Percentiles rank a stretch among this genome's conserved stretches.
Evolutionary conservation across 345 rosid species (phyloP).

Genomic region (Schrenkiella parvula): DNA sequence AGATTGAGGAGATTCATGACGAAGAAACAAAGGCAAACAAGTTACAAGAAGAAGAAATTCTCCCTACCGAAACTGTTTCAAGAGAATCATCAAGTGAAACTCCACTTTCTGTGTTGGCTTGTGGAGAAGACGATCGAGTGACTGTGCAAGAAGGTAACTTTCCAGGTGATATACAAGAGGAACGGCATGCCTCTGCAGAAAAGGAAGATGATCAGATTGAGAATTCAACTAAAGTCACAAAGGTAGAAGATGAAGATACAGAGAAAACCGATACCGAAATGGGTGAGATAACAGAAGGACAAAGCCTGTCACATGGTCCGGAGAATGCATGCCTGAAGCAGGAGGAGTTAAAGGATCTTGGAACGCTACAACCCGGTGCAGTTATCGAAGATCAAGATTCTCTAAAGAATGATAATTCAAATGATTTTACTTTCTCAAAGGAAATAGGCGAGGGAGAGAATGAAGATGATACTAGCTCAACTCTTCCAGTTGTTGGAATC

Average conservation of each 20-base stretch:
- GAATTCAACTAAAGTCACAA: slow-evolving; percentile 20
- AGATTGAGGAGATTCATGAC: neutral
- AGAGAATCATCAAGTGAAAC: slow-evolving; percentile 4
- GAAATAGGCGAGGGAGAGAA: slow-evolving; percentile 12
- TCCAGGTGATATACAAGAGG: slow-evolving; percentile 4
- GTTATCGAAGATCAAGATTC: neutral
- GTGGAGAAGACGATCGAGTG: slow-evolving; percentile 24
- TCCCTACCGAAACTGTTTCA: slow-evolving; percentile 6
- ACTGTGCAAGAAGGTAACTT: slow-evolving; percentile 20
- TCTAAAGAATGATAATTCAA: neutral
- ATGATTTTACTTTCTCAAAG: slow-evolving; percentile 4
- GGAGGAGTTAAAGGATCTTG: neutral
- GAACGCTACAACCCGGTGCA: neutral
- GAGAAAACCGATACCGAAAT: slow-evolving; percentile 10
- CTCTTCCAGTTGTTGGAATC: slow-evolving; percentile 28
- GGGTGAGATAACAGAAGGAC: neutral
- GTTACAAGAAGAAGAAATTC: slow-evolving; percentile 8
- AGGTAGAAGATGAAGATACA: slow-evolving; percentile 33
- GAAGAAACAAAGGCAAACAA: slow-evolving; percentile 13
- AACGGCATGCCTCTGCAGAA: neutral
- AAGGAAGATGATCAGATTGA: slow-evolving; percentile 28
- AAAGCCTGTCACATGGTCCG: neutral
- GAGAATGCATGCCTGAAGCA: neutral
- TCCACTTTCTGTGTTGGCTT: slow-evolving; percentile 28
- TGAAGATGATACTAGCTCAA: slow-evolving; percentile 11